These are phyloP conservation scores for Melanomma pulvis-pyrius DNA, from an alignment of 495 filamentous ascomycete species.

Conservation along the genomic window DNA sequence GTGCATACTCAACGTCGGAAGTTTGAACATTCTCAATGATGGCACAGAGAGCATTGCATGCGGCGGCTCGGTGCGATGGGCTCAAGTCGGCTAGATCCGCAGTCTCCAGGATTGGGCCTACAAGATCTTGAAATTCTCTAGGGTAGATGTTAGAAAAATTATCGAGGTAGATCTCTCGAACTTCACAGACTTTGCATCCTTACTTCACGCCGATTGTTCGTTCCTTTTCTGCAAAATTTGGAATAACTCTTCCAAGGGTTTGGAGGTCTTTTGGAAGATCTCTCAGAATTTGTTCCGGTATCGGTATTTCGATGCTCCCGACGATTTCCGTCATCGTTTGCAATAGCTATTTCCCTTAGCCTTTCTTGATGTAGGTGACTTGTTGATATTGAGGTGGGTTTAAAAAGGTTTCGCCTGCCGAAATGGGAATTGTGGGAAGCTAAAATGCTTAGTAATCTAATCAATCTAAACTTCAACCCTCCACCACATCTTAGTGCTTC, in stretches of 20 bases:
- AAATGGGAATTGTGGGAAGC: neutral
- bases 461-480: neutral
- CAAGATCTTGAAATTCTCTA: slow-evolving; percentile 14
- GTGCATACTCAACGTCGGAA: slow-evolving; percentile 45
- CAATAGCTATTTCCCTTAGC: neutral
- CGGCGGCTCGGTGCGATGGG: slow-evolving; percentile 42
- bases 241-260: slow-evolving; percentile 9
- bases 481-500: neutral
- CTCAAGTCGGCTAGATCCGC: slow-evolving; percentile 21
- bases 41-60: slow-evolving; percentile 44
- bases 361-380: neutral
- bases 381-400: neutral
- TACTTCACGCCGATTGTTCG: slow-evolving; percentile 21
- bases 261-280: slow-evolving; percentile 1
- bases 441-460: neutral
- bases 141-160: neutral
- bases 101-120: slow-evolving; percentile 29
- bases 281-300: slow-evolving; percentile 15
- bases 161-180: neutral
- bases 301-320: neutral
- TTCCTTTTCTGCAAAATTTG: slow-evolving; percentile 16
- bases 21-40: slow-evolving; percentile 41
- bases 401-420: neutral
- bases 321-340: neutral
- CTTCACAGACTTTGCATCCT: slow-evolving; percentile 30